Evolutionary conservation across 441 rosid species (phyloP).

Genomic region (Pelargonium fulgidum): DNA sequence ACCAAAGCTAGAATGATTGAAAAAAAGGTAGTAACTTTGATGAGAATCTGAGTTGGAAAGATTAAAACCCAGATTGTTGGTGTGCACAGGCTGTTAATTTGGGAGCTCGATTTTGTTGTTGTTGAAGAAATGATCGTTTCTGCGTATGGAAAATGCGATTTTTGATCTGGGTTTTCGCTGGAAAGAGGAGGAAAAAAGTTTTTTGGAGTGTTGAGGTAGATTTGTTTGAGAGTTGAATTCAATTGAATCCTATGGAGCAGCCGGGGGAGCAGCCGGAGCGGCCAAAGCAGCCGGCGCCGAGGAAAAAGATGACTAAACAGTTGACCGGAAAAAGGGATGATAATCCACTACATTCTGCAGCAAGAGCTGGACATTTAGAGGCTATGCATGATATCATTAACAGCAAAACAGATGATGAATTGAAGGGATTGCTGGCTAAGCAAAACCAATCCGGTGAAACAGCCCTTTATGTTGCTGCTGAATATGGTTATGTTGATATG

Average conservation of each 20-base stretch:
- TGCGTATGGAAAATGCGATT: constrained; percentile 21
- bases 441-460: constrained; percentile 21
- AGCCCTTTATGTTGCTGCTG: constrained; percentile 25
- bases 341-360: constrained; percentile 22
- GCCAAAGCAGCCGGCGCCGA: constrained; percentile 22
- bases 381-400: constrained; percentile 5
- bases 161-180: constrained; percentile 35
- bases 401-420: not conserved
- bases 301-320: constrained; percentile 24
- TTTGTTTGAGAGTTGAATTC: constrained; percentile 15
- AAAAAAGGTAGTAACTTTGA: too few relatives aligned
- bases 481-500: constrained; percentile 20
- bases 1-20: too few relatives aligned
- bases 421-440: constrained; percentile 17
- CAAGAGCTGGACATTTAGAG: constrained; percentile 19
- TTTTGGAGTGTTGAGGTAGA: not conserved
- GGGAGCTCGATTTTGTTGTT: not conserved
- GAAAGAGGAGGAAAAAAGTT: constrained; percentile 23
- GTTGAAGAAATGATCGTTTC: constrained; percentile 14
- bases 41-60: too few relatives aligned
- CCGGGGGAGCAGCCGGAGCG: constrained; percentile 19
- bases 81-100: too few relatives aligned
- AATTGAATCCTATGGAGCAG: constrained; percentile 32
- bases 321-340: constrained; percentile 24
- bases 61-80: constrained; percentile 3